Conservation (phyloP, 2,329 filamentous ascomycete genomes). For the Fusarium sp. region DNA sequence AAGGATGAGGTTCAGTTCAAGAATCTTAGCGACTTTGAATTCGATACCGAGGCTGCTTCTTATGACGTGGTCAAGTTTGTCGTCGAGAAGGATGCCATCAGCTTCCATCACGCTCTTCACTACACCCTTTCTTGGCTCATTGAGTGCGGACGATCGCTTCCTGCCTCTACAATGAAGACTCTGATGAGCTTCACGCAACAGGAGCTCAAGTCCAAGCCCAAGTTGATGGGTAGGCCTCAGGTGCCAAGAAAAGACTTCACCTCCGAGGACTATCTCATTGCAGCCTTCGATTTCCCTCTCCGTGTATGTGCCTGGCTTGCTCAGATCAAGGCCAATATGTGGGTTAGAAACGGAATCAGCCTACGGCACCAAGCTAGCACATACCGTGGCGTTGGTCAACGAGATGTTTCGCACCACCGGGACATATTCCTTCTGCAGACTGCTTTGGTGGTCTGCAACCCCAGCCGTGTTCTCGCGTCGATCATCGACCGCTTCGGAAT, state of each 20-base stretch:
- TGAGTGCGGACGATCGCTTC: constrained; percentile 85
- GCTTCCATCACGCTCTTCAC: constrained; percentile 96
- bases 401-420: constrained; percentile 93
- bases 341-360: constrained; percentile 97
- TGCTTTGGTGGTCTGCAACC: constrained; percentile 86
- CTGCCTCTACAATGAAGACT: constrained; percentile 72
- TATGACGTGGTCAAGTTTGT: constrained; percentile 86
- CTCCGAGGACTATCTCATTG: constrained; percentile 84
- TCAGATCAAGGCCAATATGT: constrained; percentile 98
- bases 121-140: constrained; percentile 97
- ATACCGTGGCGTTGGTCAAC: constrained; percentile 88
- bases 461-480: constrained; percentile 85
- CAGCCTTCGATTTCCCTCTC: constrained; percentile 91
- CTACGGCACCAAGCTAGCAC: constrained; percentile 94
- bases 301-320: constrained; percentile 96
- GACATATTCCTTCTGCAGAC: constrained; percentile 96
- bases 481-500: constrained; percentile 94
- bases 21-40: constrained; percentile 80
- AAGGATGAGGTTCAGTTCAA: constrained; percentile 90
- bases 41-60: constrained; percentile 69
- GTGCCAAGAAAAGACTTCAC: constrained; percentile 68
- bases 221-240: constrained; percentile 70
- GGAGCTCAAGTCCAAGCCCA: constrained; percentile 75
- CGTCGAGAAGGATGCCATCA: constrained; percentile 90
- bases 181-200: constrained; percentile 79